These are phyloP conservation scores for Jaltomata sinuosa DNA, from an alignment of 257 asterid genomes.

Conservation along the genomic window DNA sequence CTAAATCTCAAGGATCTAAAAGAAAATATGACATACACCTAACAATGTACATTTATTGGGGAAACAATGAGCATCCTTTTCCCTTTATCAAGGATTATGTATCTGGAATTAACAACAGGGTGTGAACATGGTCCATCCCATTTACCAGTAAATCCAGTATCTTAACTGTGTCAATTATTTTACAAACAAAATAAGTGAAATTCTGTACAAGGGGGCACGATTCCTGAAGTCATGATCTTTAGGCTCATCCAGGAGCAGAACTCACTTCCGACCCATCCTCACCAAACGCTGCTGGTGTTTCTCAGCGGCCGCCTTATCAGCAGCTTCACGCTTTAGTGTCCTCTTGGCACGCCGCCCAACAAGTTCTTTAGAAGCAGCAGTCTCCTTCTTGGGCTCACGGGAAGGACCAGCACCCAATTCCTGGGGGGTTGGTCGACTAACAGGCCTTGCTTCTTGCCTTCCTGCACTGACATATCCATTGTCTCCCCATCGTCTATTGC, in stretches of 20 bases:
- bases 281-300: slow-evolving; percentile 60
- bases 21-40: background rate
- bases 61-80: background rate
- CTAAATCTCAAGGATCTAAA: background rate
- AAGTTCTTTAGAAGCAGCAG: slow-evolving; percentile 22
- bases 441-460: slow-evolving; percentile 83
- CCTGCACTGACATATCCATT: slow-evolving; percentile 81
- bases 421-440: slow-evolving; percentile 14
- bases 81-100: background rate
- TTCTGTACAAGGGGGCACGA: background rate
- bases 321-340: slow-evolving; percentile 82
- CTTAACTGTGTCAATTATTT: background rate
- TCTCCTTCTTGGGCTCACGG: slow-evolving; percentile 49
- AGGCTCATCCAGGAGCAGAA: background rate
- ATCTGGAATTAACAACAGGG: background rate
- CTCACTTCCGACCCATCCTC: slow-evolving; percentile 48
- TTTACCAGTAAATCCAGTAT: background rate
- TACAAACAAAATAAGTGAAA: background rate
- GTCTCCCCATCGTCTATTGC: slow-evolving; percentile 85
- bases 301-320: slow-evolving; percentile 67
- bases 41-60: slow-evolving; percentile 2
- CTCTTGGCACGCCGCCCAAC: slow-evolving; percentile 89
- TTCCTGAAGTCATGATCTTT: background rate
- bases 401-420: slow-evolving; percentile 60
- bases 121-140: background rate